Base-by-base conservation (phyloP, 2,329 filamentous ascomycete genomes). In the Gremmenia infestans region DNA sequence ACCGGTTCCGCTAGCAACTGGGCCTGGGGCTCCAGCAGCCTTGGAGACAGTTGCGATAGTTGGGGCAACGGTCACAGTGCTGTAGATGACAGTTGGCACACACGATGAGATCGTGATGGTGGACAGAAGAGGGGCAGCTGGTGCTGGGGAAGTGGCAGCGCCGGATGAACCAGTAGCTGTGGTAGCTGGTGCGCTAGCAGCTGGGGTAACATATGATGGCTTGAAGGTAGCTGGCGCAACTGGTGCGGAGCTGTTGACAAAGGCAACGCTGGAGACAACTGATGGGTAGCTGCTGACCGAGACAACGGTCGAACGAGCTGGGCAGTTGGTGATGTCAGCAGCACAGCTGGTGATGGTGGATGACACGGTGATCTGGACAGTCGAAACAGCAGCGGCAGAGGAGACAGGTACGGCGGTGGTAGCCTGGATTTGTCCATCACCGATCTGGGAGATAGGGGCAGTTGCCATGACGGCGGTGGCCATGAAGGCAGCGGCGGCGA, bases 281-380 rank as follows among this genome's bases (percentile, higher is more conserved):
- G 61, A 54, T 56, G 64, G 57, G 60, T 62, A 66, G 52, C 54
- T 54, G 53, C 60, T 65, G 23, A 48, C 56, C 46, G 57, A 58
- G 55, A 55, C 56, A 42, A 65, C 56, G 36, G 65, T 67, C 45
- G 60, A 58, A 42, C 58, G 53, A 45, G 63, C 61, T 43, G 64
- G 65, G 63, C 78, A 80, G 75, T 78, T 66, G 67, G 76, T 63
- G 52, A 77, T 74, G 56, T 72, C 73, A 48, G 77, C 71, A 58
- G 68, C 74, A 70, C 76, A 80, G 22, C 74, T 77, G 70, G 75
- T 80, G 72, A 79, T 75, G 71, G 77, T 80, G 55, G 79, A 72
- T 63, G 77, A 71, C 63, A 76, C 72, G 60, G 75, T 78, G 66
- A 70, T 65, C 72, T 77, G 78, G 71, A 78, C 70, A 15, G 25